Percentiles rank a stretch among this genome's conserved stretches.
phyloP scores from a whole-genome alignment of 768 basidiomycete genomes.

The Leccinum variicolor region DNA sequence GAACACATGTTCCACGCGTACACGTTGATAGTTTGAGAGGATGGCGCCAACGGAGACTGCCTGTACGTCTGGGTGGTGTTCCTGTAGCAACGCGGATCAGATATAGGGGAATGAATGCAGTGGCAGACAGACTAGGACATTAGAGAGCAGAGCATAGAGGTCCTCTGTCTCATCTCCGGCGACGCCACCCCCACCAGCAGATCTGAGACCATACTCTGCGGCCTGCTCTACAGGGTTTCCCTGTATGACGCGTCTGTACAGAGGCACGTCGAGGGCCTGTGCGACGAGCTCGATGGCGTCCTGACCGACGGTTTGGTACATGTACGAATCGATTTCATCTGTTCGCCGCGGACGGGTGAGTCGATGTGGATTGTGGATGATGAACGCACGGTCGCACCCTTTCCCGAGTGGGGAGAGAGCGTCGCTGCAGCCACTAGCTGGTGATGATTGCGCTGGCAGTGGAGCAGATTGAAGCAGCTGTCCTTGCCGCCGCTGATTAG shows the following conservation, averaged over 20 bases:
- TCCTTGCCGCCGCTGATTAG: slow-evolving; percentile 98
- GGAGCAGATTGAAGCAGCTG: slow-evolving; percentile 91
- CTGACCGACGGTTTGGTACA: slow-evolving; percentile 99
- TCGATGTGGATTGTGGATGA: not conserved
- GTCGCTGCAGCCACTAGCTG: slow-evolving; percentile 86
- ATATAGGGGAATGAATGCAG: not conserved
- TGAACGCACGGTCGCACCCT: slow-evolving; percentile 62
- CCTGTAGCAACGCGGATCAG: slow-evolving; percentile 39
- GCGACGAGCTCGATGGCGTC: slow-evolving; percentile 88
- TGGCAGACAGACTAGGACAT: slow-evolving; percentile 65
- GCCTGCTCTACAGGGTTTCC: slow-evolving; percentile 81
- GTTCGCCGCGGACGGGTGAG: slow-evolving; percentile 11
- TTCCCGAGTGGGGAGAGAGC: slow-evolving; percentile 77
- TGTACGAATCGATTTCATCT: slow-evolving; percentile 98
- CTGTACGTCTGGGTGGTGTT: slow-evolving; percentile 72
- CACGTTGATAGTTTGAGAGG: slow-evolving; percentile 94
- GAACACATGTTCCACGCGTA: slow-evolving; percentile 97
- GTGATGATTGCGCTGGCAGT: slow-evolving; percentile 85
- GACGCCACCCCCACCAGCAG: slow-evolving; percentile 47
- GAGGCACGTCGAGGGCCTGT: slow-evolving; percentile 77
- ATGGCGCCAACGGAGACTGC: slow-evolving; percentile 96
- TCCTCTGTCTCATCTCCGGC: slow-evolving; percentile 96
- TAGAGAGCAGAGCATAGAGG: slow-evolving; percentile 64
- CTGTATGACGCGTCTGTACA: slow-evolving; percentile 77
- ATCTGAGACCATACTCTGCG: slow-evolving; percentile 79